phyloP scores from a whole-genome alignment of 768 basidiomycete species.

The Psilocybe tampanensis region DNA sequence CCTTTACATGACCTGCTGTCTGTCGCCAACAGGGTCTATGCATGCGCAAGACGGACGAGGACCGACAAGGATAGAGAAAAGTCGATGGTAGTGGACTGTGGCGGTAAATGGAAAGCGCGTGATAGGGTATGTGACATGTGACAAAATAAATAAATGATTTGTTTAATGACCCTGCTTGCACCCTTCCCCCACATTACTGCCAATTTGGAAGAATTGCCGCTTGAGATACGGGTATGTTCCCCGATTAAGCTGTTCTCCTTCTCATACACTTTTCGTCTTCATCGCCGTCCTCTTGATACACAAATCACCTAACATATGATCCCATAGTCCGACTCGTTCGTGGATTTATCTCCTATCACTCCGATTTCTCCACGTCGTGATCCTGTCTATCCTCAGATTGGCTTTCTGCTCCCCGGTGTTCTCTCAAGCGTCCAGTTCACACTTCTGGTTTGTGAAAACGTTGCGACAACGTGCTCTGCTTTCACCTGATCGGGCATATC shows the following conservation, averaged over 20 bases:
- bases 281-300: slow-evolving; percentile 8
- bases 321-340: slow-evolving; percentile 15
- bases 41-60: slow-evolving; percentile 37
- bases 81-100: slow-evolving; percentile 8
- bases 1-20: slow-evolving; percentile 42
- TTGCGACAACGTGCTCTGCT: slow-evolving; percentile 41
- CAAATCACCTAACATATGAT: slow-evolving; percentile 6
- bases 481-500: slow-evolving; percentile 50
- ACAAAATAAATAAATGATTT: slow-evolving; percentile 6
- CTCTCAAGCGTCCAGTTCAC: slow-evolving; percentile 24
- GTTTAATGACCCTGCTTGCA: slow-evolving; percentile 8
- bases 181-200: slow-evolving; percentile 14
- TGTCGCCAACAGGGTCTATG: slow-evolving; percentile 37
- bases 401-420: slow-evolving; percentile 31
- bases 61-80: slow-evolving; percentile 13
- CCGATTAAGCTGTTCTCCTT: slow-evolving; percentile 18
- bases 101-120: slow-evolving; percentile 7
- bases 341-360: slow-evolving; percentile 17
- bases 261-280: slow-evolving; percentile 12
- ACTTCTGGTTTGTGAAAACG: slow-evolving; percentile 39
- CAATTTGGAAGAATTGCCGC: slow-evolving; percentile 21
- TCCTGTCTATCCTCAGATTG: slow-evolving; percentile 24
- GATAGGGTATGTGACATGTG: slow-evolving; percentile 13
- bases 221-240: slow-evolving; percentile 14
- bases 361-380: slow-evolving; percentile 3